Conservation (phyloP, 2,329 filamentous ascomycete genomes). For the Bipolaris gigantea region DNA sequence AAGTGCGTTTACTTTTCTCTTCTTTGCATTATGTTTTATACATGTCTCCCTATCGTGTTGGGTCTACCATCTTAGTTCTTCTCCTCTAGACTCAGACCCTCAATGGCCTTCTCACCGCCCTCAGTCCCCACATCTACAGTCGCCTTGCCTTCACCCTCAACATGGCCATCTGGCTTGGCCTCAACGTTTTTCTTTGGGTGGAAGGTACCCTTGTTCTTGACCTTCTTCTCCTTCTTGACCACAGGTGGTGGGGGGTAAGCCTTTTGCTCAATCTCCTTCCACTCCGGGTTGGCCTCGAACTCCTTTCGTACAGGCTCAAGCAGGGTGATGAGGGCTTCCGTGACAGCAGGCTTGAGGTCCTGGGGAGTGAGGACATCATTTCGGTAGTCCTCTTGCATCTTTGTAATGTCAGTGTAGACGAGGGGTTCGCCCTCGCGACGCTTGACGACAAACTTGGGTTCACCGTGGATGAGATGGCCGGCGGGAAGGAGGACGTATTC, state of each 20-base stretch:
- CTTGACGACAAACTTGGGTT: constrained; percentile 67
- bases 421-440: constrained; percentile 72
- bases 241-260: constrained; percentile 77
- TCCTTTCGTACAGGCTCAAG: constrained; percentile 76
- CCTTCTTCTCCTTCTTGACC: constrained; percentile 67
- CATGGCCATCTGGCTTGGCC: constrained; percentile 51
- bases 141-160: constrained; percentile 48
- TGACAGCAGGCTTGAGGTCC: constrained; percentile 80
- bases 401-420: constrained; percentile 73
- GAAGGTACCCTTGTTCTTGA: constrained; percentile 73
- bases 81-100: constrained; percentile 38
- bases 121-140: constrained; percentile 48
- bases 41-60: neutral
- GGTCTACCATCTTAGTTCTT: constrained; percentile 19
- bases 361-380: constrained; percentile 85
- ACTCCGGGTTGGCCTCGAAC: constrained; percentile 71
- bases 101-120: constrained; percentile 37
- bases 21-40: neutral
- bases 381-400: constrained; percentile 78
- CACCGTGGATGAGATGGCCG: constrained; percentile 60
- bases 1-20: neutral
- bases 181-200: constrained; percentile 55
- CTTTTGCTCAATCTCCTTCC: constrained; percentile 74
- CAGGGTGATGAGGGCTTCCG: constrained; percentile 71
- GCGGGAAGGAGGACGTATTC: constrained; percentile 85